These are phyloP conservation scores for Dalbergia oliveri DNA, from an alignment of 306 rosid genomes.

Conservation along the genomic window DNA sequence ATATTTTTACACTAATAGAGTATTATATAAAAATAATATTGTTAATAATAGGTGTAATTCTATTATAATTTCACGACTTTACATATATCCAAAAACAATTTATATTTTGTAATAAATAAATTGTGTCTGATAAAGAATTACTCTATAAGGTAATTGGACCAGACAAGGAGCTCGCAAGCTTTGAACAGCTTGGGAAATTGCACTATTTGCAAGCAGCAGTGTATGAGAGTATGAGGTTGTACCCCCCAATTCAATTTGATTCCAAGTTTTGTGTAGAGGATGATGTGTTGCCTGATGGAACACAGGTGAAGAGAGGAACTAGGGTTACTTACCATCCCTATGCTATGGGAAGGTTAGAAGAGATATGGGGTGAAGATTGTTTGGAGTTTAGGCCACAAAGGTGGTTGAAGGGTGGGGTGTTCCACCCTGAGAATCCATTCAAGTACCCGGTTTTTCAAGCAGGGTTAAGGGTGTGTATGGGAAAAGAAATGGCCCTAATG, in stretches of 20 bases:
- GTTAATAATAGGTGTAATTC: too few relatives aligned
- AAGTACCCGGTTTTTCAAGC: conserved; percentile 81
- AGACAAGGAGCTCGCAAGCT: conserved; percentile 29
- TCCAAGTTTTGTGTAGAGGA: conserved; percentile 72
- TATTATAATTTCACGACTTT: too few relatives aligned
- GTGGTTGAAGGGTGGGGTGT: conserved; percentile 64
- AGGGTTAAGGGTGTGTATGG: conserved; percentile 74
- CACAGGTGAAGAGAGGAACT: conserved; percentile 70
- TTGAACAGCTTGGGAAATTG: conserved; percentile 58
- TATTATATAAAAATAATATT: too few relatives aligned
- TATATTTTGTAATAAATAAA: too few relatives aligned
- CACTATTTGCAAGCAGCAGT: conserved; percentile 69
- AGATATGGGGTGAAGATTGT: conserved; percentile 74
- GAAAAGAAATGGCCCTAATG: conserved; percentile 76
- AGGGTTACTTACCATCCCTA: conserved; percentile 85
- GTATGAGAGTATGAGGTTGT: conserved; percentile 73
- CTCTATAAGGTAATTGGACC: conserved; percentile 48
- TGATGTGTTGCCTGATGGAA: conserved; percentile 77
- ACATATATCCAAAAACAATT: too few relatives aligned
- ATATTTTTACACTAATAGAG: too few relatives aligned
- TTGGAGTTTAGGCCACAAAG: conserved; percentile 67
- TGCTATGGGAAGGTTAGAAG: conserved; percentile 76
- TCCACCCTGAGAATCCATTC: conserved; percentile 50
- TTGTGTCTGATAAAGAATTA: background rate
- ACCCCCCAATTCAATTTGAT: conserved; percentile 82